These are phyloP conservation scores for Alloteropsis semialata DNA, from an alignment of 176 grass and related monocot species.

Conservation along the genomic window DNA sequence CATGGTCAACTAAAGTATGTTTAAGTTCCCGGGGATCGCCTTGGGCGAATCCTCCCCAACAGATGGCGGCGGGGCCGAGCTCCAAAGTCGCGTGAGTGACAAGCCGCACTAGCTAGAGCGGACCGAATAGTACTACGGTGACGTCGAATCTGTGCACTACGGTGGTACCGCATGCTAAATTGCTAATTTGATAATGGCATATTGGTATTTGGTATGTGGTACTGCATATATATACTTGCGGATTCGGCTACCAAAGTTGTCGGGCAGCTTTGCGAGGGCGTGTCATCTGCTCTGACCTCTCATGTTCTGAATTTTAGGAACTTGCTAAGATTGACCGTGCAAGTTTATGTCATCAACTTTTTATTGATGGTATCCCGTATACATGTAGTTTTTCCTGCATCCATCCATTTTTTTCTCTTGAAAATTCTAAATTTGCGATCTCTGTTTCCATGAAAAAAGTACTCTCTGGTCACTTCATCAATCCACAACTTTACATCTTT, in stretches of 20 bases:
- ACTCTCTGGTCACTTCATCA: background rate
- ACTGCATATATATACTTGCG: background rate
- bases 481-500: background rate
- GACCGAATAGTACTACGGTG: no score
- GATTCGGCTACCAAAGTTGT: background rate
- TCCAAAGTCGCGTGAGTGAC: background rate
- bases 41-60: no score
- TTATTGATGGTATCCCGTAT: no score
- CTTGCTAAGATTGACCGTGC: no score
- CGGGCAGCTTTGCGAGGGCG: background rate
- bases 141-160: background rate
- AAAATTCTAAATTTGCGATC: background rate
- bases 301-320: background rate
- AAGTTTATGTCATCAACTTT: no score
- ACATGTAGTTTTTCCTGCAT: no score
- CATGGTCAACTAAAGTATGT: no score
- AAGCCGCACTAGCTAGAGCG: background rate
- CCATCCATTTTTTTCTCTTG: background rate
- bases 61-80: background rate
- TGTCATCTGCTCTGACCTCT: background rate
- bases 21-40: no score
- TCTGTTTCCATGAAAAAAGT: background rate
- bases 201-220: background rate
- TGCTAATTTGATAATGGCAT: background rate
- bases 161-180: background rate